phyloP scores from a whole-genome alignment of 2,329 filamentous ascomycete genomes.

The Verticillium klebahnii region DNA sequence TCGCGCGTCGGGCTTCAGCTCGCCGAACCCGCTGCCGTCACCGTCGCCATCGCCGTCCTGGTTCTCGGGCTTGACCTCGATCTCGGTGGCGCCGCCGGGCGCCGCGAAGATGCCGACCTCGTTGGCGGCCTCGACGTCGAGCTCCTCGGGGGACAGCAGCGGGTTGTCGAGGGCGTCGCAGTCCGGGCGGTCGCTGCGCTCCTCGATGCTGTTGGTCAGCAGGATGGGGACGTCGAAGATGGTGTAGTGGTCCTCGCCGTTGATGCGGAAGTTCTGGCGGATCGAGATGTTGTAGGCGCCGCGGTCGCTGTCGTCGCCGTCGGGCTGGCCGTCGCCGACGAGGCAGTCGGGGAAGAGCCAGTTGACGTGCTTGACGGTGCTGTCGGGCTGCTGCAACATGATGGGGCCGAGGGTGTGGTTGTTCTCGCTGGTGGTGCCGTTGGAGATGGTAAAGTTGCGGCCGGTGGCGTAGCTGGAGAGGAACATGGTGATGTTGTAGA shows the following conservation, averaged over 20 bases:
- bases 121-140: conserved; percentile 37
- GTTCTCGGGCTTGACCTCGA: conserved; percentile 27
- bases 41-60: conserved; percentile 13
- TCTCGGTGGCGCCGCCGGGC: conserved; percentile 41
- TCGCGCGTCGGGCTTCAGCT: conserved; percentile 21
- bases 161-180: conserved; percentile 50
- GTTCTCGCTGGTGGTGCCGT: conserved; percentile 48
- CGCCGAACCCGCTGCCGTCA: conserved; percentile 20
- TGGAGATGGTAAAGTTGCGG: conserved; percentile 65
- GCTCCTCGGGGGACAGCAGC: conserved; percentile 39
- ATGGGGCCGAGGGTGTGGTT: conserved; percentile 57
- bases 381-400: conserved; percentile 57
- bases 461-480: conserved; percentile 59
- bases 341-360: conserved; percentile 70
- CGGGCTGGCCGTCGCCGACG: conserved; percentile 52
- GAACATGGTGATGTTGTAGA: conserved; percentile 63
- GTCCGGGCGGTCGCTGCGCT: conserved; percentile 32
- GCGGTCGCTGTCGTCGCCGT: conserved; percentile 41
- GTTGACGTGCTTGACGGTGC: conserved; percentile 69
- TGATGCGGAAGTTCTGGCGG: conserved; percentile 64
- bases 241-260: conserved; percentile 60
- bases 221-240: conserved; percentile 67
- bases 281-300: conserved; percentile 70
- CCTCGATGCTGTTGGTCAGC: conserved; percentile 60
- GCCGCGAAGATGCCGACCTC: conserved; percentile 44